Conservation (phyloP, 2,329 filamentous ascomycete species). For the Neurospora sp. region DNA sequence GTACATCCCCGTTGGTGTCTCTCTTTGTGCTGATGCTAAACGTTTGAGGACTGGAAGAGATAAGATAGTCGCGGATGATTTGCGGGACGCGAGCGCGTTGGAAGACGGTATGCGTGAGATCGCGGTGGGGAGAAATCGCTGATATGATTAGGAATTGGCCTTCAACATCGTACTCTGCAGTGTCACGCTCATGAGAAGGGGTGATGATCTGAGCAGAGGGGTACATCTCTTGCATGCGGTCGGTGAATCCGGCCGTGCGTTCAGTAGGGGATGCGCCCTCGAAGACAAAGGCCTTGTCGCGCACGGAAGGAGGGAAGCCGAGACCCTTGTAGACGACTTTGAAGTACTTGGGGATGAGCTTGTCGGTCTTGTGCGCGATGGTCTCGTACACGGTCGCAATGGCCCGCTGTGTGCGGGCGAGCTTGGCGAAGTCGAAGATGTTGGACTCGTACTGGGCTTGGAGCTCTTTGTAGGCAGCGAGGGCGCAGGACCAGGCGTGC, state of each 20-base stretch:
- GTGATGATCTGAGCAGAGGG: slow-evolving; percentile 74
- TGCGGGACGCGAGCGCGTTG: slow-evolving; percentile 78
- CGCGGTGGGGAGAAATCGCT: slow-evolving; percentile 70
- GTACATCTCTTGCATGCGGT: slow-evolving; percentile 85
- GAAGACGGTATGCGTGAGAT: slow-evolving; percentile 73
- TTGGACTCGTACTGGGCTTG: slow-evolving; percentile 85
- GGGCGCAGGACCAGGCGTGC: slow-evolving; percentile 83
- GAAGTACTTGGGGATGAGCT: slow-evolving; percentile 76
- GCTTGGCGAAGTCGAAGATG: slow-evolving; percentile 81
- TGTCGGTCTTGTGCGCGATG: slow-evolving; percentile 66
- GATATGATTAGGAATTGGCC: slow-evolving; percentile 84
- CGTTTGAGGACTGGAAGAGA: slow-evolving; percentile 64
- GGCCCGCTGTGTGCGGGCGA: slow-evolving; percentile 78
- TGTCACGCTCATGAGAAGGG: slow-evolving; percentile 40
- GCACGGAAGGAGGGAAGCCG: slow-evolving; percentile 69
- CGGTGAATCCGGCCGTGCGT: slow-evolving; percentile 70
- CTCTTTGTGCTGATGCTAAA: slow-evolving; percentile 72
- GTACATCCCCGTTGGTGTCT: slow-evolving; percentile 56
- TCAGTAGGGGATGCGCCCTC: slow-evolving; percentile 65
- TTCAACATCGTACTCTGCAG: slow-evolving; percentile 60
- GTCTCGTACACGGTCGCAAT: slow-evolving; percentile 89
- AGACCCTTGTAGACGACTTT: slow-evolving; percentile 82
- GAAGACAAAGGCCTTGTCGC: slow-evolving; percentile 89
- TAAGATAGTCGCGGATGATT: slow-evolving; percentile 74
- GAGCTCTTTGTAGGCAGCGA: slow-evolving; percentile 83